Percentiles rank a stretch among this genome's conserved stretches.
These are phyloP conservation scores for Rhizophora mangle DNA, from an alignment of 345 rosid species.

Conservation along the genomic window DNA sequence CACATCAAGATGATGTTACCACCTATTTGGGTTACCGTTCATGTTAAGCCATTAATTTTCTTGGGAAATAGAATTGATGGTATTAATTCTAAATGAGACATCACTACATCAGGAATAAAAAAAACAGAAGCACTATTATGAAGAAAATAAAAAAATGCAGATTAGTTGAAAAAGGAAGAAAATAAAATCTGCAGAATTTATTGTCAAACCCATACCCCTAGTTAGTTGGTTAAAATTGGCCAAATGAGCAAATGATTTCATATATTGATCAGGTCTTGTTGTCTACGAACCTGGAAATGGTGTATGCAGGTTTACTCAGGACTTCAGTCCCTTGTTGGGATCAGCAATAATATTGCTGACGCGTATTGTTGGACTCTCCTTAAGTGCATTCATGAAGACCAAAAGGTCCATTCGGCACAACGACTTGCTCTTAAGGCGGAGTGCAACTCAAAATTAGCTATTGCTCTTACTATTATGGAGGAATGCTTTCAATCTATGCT, in stretches of 20 bases:
- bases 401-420: slow-evolving; percentile 66
- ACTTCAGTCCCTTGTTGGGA: slow-evolving; percentile 75
- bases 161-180: too few relatives aligned
- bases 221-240: neutral
- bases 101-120: too few relatives aligned
- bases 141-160: too few relatives aligned
- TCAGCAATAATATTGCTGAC: slow-evolving; percentile 45
- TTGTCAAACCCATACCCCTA: neutral
- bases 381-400: slow-evolving; percentile 79
- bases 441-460: slow-evolving; percentile 88
- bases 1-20: too few relatives aligned
- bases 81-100: too few relatives aligned
- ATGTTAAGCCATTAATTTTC: too few relatives aligned
- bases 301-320: slow-evolving; percentile 55
- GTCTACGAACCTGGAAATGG: slow-evolving; percentile 15
- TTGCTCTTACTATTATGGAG: slow-evolving; percentile 90
- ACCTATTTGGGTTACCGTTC: too few relatives aligned
- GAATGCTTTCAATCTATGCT: slow-evolving; percentile 93
- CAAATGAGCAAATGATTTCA: neutral
- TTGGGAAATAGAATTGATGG: too few relatives aligned
- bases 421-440: slow-evolving; percentile 79
- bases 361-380: slow-evolving; percentile 77
- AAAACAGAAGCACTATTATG: too few relatives aligned
- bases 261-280: slow-evolving; percentile 7
- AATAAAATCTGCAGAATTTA: neutral